These are phyloP conservation scores for Hyaloscypha bicolor DNA, from an alignment of 495 filamentous ascomycete species.

Conservation along the genomic window DNA sequence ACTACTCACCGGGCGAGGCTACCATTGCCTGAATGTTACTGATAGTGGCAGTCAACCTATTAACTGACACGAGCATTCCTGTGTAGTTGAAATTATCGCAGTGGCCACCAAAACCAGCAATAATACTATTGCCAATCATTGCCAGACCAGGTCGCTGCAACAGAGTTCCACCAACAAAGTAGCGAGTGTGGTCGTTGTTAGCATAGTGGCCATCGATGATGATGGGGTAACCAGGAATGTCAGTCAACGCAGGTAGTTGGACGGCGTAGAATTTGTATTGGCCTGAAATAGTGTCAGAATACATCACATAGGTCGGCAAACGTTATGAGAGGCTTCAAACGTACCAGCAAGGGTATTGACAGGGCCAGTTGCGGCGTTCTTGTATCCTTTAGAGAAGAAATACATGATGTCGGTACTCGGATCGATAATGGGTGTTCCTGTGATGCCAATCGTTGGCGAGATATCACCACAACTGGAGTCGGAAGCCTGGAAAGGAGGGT, in stretches of 20 bases:
- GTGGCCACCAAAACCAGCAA: constrained; percentile 46
- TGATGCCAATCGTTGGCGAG: constrained; percentile 35
- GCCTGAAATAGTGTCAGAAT: constrained; percentile 13
- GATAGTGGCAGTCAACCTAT: background rate
- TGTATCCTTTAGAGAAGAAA: constrained; percentile 32
- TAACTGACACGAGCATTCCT: constrained; percentile 32
- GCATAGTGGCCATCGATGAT: constrained; percentile 23
- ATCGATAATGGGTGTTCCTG: constrained; percentile 32
- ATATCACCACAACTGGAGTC: constrained; percentile 41
- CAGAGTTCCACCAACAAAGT: constrained; percentile 30
- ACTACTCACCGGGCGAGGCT: constrained; percentile 4
- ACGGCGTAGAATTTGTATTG: constrained; percentile 34
- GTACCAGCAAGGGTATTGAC: background rate
- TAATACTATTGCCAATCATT: constrained; percentile 36
- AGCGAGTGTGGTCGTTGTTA: constrained; percentile 31
- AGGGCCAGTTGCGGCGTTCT: constrained; percentile 5
- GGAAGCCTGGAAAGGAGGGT: constrained; percentile 35
- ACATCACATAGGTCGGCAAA: background rate
- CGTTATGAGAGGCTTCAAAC: background rate
- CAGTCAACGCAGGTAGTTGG: constrained; percentile 21
- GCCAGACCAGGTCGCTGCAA: constrained; percentile 40
- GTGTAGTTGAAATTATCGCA: constrained; percentile 51
- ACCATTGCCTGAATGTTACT: constrained; percentile 8
- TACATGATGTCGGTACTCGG: constrained; percentile 30
- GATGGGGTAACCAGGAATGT: constrained; percentile 27